Evolutionary conservation across 164 flowering plant genomes (phyloP).

Genomic region (Kingdonia uniflora): DNA sequence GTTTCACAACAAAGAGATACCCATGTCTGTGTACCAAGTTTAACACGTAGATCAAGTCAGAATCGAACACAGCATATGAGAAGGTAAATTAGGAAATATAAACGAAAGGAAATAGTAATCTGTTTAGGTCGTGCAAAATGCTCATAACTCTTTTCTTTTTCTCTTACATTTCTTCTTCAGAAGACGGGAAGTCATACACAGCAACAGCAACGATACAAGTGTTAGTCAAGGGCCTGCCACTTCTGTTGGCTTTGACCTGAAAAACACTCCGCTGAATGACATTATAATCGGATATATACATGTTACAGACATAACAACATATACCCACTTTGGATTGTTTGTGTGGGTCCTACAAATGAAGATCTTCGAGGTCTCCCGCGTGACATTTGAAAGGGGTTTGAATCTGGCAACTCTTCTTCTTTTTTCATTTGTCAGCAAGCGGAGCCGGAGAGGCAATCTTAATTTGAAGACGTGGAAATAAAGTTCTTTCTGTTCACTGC

Average conservation of each 20-base stretch:
- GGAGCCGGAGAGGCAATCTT: slow-evolving; percentile 10
- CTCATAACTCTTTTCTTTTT: slow-evolving; percentile 3
- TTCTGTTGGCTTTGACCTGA: slow-evolving; percentile 60
- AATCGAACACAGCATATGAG: not conserved
- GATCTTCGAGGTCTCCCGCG: too few relatives aligned
- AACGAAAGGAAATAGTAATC: not conserved
- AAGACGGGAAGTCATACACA: slow-evolving; percentile 25
- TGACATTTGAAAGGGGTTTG: too few relatives aligned
- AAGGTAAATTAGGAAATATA: not conserved
- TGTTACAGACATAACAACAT: slow-evolving; percentile 19
- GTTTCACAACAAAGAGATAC: too few relatives aligned
- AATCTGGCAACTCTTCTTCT: too few relatives aligned
- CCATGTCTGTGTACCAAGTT: too few relatives aligned
- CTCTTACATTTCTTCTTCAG: slow-evolving; percentile 8
- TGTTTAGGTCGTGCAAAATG: not conserved
- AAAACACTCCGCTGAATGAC: slow-evolving; percentile 27
- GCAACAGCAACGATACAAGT: slow-evolving; percentile 26
- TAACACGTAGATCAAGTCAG: too few relatives aligned
- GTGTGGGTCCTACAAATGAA: too few relatives aligned
- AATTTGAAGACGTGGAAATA: slow-evolving; percentile 1
- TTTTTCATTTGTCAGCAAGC: not conserved
- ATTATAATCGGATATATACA: slow-evolving; percentile 42
- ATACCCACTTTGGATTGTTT: slow-evolving; percentile 23
- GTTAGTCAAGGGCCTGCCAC: slow-evolving; percentile 54
- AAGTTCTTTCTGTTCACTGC: slow-evolving; percentile 1